Conservation (phyloP, 805 yeast genomes). For the Allodekkera sacchari region DNA sequence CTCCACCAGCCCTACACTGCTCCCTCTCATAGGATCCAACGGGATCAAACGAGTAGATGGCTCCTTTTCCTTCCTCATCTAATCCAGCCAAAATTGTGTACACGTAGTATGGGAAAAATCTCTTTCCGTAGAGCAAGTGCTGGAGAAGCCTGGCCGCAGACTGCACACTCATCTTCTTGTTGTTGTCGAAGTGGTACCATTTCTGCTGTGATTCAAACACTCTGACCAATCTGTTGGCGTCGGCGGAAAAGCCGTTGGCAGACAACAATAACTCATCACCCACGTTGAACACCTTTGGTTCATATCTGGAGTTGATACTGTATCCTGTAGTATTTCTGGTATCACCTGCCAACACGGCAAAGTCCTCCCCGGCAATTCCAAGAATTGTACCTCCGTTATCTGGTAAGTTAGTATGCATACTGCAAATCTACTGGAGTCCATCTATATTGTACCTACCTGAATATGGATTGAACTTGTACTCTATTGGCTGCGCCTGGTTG, state of each 20-base stretch:
- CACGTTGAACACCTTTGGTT: slow-evolving; percentile 79
- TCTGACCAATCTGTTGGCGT: slow-evolving; percentile 77
- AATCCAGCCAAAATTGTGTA: slow-evolving; percentile 92
- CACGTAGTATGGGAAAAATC: slow-evolving; percentile 95
- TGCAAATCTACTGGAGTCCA: background rate
- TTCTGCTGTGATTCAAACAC: slow-evolving; percentile 61
- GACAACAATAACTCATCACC: slow-evolving; percentile 84
- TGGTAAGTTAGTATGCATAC: slow-evolving; percentile 1
- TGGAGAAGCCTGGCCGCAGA: slow-evolving; percentile 89
- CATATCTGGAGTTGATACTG: slow-evolving; percentile 85
- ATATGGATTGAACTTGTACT: slow-evolving; percentile 89
- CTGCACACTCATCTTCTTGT: slow-evolving; percentile 55
- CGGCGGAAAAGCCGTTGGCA: slow-evolving; percentile 96
- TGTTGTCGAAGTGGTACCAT: slow-evolving; percentile 91
- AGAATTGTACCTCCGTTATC: slow-evolving; percentile 96
- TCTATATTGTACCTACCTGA: slow-evolving; percentile 30
- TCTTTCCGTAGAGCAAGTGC: slow-evolving; percentile 82
- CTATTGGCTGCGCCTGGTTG: slow-evolving; percentile 56
- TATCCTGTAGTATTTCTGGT: slow-evolving; percentile 96
- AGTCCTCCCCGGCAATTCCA: slow-evolving; percentile 97
- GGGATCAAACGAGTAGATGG: slow-evolving; percentile 94
- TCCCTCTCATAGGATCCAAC: slow-evolving; percentile 97
- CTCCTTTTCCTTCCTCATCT: slow-evolving; percentile 87
- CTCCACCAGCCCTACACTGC: slow-evolving; percentile 97
- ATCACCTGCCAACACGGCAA: slow-evolving; percentile 95